Conservation (phyloP, 169 alveolate genomes). For the Pseudocohnilembus persalinus region DNA sequence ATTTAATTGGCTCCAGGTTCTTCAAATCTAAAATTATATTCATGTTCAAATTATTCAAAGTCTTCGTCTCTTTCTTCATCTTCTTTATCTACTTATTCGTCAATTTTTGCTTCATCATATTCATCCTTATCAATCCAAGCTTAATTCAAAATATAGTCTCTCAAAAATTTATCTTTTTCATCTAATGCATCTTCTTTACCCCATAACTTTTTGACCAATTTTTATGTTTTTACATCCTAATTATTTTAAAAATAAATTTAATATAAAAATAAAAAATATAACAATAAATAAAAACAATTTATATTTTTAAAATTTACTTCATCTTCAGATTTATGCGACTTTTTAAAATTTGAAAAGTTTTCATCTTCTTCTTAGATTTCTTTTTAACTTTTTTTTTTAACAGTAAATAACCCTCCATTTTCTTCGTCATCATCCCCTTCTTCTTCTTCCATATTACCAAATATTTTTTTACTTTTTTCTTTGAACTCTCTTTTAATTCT, state of each 20-base stretch:
- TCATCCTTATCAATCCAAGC: slow-evolving; percentile 77
- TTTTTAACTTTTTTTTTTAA: slow-evolving; percentile 26
- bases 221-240: too few relatives aligned
- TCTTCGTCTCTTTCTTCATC: slow-evolving; percentile 75
- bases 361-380: slow-evolving; percentile 41
- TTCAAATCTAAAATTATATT: slow-evolving; percentile 78
- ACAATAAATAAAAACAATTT: too few relatives aligned
- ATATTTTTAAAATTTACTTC: too few relatives aligned
- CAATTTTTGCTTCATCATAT: slow-evolving; percentile 32
- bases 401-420: slow-evolving; percentile 4
- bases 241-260: too few relatives aligned
- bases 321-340: slow-evolving; percentile 10
- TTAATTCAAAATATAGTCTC: slow-evolving; percentile 76
- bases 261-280: too few relatives aligned
- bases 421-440: slow-evolving; percentile 24
- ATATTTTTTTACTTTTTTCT: slow-evolving; percentile 32
- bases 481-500: slow-evolving; percentile 57
- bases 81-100: slow-evolving; percentile 61
- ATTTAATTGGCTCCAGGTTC: slow-evolving; percentile 47
- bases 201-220: slow-evolving; percentile 33
- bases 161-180: slow-evolving; percentile 71
- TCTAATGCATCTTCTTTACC: slow-evolving; percentile 43
- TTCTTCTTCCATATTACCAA: neutral
- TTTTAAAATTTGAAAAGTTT: slow-evolving; percentile 24
- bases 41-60: slow-evolving; percentile 74